Conservation (phyloP, 2,329 filamentous ascomycete species). For the Fonsecaea multimorphosa region DNA sequence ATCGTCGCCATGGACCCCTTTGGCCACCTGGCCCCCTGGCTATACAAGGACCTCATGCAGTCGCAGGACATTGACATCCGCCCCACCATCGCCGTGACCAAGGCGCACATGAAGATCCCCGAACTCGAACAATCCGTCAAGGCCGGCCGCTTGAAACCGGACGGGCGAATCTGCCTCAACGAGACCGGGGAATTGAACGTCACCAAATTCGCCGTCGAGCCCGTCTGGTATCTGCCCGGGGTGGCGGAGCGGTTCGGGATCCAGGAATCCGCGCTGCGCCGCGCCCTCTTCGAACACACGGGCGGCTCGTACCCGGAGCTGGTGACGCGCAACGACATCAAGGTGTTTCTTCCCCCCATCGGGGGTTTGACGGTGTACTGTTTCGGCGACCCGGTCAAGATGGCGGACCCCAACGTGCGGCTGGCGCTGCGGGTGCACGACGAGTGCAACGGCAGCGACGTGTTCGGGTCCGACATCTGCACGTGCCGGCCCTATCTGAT, state of each 20-base stretch:
- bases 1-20: slow-evolving; percentile 98
- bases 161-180: slow-evolving; percentile 91
- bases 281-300: slow-evolving; percentile 91
- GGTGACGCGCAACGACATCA: slow-evolving; percentile 92
- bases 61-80: slow-evolving; percentile 83
- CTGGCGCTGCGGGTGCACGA: slow-evolving; percentile 86
- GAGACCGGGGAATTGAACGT: slow-evolving; percentile 85
- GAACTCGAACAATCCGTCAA: slow-evolving; percentile 90
- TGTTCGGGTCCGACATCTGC: slow-evolving; percentile 97
- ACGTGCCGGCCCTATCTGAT: slow-evolving; percentile 92
- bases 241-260: slow-evolving; percentile 94
- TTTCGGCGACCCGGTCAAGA: slow-evolving; percentile 92
- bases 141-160: slow-evolving; percentile 73
- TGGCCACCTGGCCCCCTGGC: slow-evolving; percentile 83
- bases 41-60: slow-evolving; percentile 79
- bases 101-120: slow-evolving; percentile 94
- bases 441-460: slow-evolving; percentile 94
- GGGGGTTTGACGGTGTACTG: slow-evolving; percentile 95
- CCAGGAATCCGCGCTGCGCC: slow-evolving; percentile 83
- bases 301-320: slow-evolving; percentile 96
- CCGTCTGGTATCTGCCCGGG: slow-evolving; percentile 85
- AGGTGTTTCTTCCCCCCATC: slow-evolving; percentile 93
- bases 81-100: slow-evolving; percentile 89
- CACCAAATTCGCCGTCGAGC: slow-evolving; percentile 96
- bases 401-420: slow-evolving; percentile 81